Conservation (phyloP, 495 filamentous ascomycete species). For the Aspergillus panamensis region DNA sequence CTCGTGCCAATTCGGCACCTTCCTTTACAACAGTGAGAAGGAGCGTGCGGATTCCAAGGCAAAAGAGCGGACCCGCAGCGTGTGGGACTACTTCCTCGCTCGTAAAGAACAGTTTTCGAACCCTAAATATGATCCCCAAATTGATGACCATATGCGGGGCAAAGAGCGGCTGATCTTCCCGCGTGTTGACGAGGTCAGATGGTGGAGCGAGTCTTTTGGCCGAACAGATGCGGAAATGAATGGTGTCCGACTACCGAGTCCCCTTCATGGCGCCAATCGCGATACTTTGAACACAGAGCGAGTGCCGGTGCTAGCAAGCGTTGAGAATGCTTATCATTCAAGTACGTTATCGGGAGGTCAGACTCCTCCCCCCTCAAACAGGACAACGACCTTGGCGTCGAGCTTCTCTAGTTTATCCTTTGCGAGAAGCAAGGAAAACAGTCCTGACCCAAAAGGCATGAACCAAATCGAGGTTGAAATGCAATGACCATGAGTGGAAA, state of each 20-base stretch:
- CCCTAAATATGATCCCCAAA: conserved; percentile 65
- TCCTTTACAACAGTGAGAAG: conserved; percentile 92
- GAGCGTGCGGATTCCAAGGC: conserved; percentile 74
- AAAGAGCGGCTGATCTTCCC: conserved; percentile 85
- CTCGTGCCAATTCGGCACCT: conserved; percentile 95
- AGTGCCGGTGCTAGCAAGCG: conserved; percentile 42
- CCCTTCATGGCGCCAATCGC: conserved; percentile 12
- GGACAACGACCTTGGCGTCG: conserved; percentile 37
- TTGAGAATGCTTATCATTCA: conserved; percentile 44
- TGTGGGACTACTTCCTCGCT: conserved; percentile 93
- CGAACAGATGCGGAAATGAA: conserved; percentile 93
- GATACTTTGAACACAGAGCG: conserved; percentile 23
- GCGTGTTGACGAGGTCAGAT: conserved; percentile 61
- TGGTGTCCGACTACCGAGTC: conserved; percentile 41
- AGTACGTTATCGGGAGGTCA: conserved; percentile 24
- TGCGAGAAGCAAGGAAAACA: conserved; percentile 26
- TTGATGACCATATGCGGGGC: conserved; percentile 74
- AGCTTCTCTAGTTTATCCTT: conserved; percentile 43
- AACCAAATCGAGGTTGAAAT: conserved; percentile 48
- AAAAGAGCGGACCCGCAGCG: conserved; percentile 72
- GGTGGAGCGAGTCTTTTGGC: conserved; percentile 91
- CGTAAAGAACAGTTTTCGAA: conserved; percentile 77
- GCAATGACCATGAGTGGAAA: conserved; percentile 30
- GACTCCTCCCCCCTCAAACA: conserved; percentile 27
- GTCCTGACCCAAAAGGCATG: conserved; percentile 19